Base-by-base conservation (phyloP, 2,329 filamentous ascomycete species). In the Penicillium fuscoglaucum region DNA sequence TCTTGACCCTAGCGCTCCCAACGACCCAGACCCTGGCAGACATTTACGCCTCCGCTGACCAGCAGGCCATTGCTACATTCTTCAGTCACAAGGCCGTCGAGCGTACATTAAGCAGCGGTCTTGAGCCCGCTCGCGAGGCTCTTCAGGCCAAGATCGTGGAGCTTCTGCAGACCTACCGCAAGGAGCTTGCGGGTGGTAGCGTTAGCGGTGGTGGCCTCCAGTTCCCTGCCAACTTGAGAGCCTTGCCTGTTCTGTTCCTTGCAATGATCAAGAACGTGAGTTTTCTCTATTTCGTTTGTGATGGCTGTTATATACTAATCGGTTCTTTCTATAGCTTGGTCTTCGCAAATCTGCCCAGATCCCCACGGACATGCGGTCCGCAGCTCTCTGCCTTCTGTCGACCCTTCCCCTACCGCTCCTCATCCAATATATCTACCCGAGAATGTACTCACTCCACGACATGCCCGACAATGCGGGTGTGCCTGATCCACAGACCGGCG, bases 51-150 rank as follows among this genome's bases (percentile, higher is more conserved):
- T 96, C 91, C 5, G 95, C 95, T 0, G 95, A 99, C 71, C 93
- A 97, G 76, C 89, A 89, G 69, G 95, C 95, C 15, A 91, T 99
- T 67, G 90, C 93, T 3, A 90, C 90, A 13, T 98, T 93, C 80
- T 98, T 93, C 81, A 93, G 90, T 68, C 95, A 99, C 83, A 98
- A 98, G 81, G 95, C 95, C 17, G 95, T 98, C 3, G 95, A 99
- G 80, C 85, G 91, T 67, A 88, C 90, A 12, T 81, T 99, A 40
- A 89, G 90, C 68, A 91, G 86, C 68, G 93, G 93, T 40, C 81
- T 99, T 52, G 95, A 99, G 68, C 89, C 91, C 48, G 95, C 95
- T 51, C 85, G 95, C 43, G 95, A 99, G 75, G 89, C 91, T 47
- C 82, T 98, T 44, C 92, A 97, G 74, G 86, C 88, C 65, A 99